A percentile compares a stretch with the other conserved stretches of the same genome.
These are phyloP conservation scores for Andrographis paniculata DNA, from an alignment of 305 asterid genomes.

Conservation along the genomic window DNA sequence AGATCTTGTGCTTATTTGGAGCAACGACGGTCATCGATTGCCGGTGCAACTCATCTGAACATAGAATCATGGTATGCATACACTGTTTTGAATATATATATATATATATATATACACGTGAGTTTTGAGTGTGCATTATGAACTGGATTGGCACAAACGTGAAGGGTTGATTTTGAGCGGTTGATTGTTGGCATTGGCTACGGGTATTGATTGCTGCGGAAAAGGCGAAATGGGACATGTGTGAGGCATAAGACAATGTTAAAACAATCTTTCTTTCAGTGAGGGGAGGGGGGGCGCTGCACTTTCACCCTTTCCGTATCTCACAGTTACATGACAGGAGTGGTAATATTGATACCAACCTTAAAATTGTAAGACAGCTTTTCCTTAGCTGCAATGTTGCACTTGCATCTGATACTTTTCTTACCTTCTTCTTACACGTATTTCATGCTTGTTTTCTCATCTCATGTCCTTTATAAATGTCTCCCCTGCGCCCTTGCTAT, in stretches of 20 bases:
- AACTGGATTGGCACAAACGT: too few species aligned
- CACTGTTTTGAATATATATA: too few species aligned
- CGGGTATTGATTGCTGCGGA: background rate
- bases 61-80: too few species aligned
- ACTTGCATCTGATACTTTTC: slow-evolving; percentile 42
- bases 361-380: slow-evolving; percentile 8
- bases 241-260: background rate
- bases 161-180: too few species aligned
- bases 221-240: background rate
- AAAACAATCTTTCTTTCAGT: background rate
- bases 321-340: background rate
- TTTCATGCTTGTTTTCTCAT: slow-evolving; percentile 11
- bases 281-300: too few species aligned
- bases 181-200: too few species aligned
- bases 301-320: too few species aligned
- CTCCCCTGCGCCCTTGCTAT: background rate
- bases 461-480: slow-evolving; percentile 10
- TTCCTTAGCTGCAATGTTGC: slow-evolving; percentile 10
- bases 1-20: too few species aligned
- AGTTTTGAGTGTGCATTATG: too few species aligned
- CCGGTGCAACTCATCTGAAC: too few species aligned
- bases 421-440: slow-evolving; percentile 2
- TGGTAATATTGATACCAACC: slow-evolving; percentile 18
- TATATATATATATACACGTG: too few species aligned
- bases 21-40: too few species aligned